Evolutionary conservation across 2,329 filamentous ascomycete genomes (phyloP).

Genomic region (Diaporthe sp.): DNA sequence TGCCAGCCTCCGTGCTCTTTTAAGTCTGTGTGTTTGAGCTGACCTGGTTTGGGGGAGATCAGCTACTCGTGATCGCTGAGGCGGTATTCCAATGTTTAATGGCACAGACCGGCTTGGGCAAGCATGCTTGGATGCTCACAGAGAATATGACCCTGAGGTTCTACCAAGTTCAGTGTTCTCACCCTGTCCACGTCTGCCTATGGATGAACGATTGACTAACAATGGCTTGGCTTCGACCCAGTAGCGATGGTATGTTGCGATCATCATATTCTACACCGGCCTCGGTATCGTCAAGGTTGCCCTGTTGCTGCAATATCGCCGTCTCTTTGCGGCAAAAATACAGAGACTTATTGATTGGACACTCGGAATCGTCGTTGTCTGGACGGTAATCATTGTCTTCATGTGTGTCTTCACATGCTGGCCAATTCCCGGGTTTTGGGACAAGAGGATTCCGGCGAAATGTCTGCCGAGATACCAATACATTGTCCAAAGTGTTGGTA

Average conservation of each 20-base stretch:
- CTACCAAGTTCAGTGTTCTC: background rate
- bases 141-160: background rate
- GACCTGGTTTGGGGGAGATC: background rate
- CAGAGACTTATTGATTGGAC: constrained; percentile 13
- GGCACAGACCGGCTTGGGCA: constrained; percentile 15
- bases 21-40: fast-evolving
- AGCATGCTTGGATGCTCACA: constrained; percentile 19
- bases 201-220: background rate
- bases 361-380: background rate
- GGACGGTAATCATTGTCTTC: background rate
- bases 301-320: constrained; percentile 15
- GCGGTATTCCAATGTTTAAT: background rate
- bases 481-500: background rate
- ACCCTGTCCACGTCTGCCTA: background rate
- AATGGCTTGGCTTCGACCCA: background rate
- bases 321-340: constrained; percentile 7
- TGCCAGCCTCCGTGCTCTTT: background rate
- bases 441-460: background rate
- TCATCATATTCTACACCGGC: constrained; percentile 20
- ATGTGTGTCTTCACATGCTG: constrained; percentile 26
- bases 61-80: constrained; percentile 3
- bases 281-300: constrained; percentile 12
- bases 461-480: constrained; percentile 7
- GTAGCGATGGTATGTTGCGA: constrained; percentile 20
- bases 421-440: constrained; percentile 13